phyloP scores from a whole-genome alignment of 345 rosid genomes.

The Aquilaria sinensis region DNA sequence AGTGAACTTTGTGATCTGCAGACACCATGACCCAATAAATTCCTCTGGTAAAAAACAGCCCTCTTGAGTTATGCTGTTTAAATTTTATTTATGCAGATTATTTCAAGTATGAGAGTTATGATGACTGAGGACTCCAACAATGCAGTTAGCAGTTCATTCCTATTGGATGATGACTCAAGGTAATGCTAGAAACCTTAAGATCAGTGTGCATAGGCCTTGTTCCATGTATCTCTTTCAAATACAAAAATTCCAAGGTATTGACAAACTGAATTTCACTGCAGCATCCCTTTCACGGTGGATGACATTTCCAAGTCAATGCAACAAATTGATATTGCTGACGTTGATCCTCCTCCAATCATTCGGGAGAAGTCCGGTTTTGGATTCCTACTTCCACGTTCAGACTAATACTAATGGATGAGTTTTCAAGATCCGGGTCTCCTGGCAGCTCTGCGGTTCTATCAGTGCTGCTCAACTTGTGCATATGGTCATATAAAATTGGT shows the following conservation, averaged over 20 bases:
- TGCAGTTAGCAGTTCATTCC: constrained; percentile 67
- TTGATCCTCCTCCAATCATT: constrained; percentile 81
- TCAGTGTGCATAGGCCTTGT: too few relatives aligned
- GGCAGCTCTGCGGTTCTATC: too few relatives aligned
- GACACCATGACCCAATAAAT: too few relatives aligned
- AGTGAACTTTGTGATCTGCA: constrained; percentile 16
- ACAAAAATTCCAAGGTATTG: too few relatives aligned
- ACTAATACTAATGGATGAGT: constrained; percentile 23
- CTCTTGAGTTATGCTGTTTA: neutral
- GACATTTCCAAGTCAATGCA: constrained; percentile 80
- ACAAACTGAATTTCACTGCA: constrained; percentile 23
- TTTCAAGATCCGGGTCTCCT: too few relatives aligned
- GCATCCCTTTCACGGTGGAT: constrained; percentile 89
- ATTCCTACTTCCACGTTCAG: constrained; percentile 75
- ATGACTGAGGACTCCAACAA: constrained; percentile 66
- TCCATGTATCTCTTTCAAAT: too few relatives aligned
- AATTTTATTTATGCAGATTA: constrained; percentile 46
- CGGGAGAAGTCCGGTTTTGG: constrained; percentile 76
- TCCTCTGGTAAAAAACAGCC: too few relatives aligned
- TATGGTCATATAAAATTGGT: too few relatives aligned
- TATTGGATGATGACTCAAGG: constrained; percentile 93
- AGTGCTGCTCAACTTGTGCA: too few relatives aligned
- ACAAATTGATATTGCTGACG: constrained; percentile 59
- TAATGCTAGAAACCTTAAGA: constrained; percentile 13
- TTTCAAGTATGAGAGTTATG: constrained; percentile 62